Evolutionary conservation across 495 filamentous ascomycete genomes (phyloP), one percentile per base, ranked within the genome.

Genomic region (Margaritispora aquatica): DNA sequence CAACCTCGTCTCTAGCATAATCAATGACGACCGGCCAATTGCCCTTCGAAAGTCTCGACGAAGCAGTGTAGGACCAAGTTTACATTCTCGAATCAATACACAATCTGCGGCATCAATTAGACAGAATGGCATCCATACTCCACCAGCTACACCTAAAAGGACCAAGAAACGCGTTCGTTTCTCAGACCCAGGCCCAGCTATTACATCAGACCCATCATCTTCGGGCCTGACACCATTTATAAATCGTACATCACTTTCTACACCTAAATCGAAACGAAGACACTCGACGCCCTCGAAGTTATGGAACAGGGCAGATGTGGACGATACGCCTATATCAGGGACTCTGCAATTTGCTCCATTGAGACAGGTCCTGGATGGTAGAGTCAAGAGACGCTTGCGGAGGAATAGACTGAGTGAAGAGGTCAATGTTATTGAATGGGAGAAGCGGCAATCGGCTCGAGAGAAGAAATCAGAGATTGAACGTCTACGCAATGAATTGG

Each of bases 361-460:
- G 27, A 77, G 82, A n/a, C 83, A 88, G 24, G 79, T 87, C 3
- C 69, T 92, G 22, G 86, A 90, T 63, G 75, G 76, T 22, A 81
- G 89, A n/a, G 78, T 82, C n/a, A 84, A 85, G 67, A 82, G 89
- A 22, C 80, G 88, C 47, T 78, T 92, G 23, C 78, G 83, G 15
- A 82, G 88, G 21, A 84, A 85, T 60, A 84, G 88, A 26, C 70
- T 94, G 34, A 89, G 87, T 62, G 83, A 90, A 66, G 88, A 92
- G 68, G 80, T 89, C 60, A 91, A 88, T 69, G 71, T 69, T 20
- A 83, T 90, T 52, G 73, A 81, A 51, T 74, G 73, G 1, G 82
- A 87, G 57, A 82, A 82, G 66, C 76, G 75, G 41, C 70, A 73
- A 3, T 68, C 71, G 4, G 69, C 71, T 0, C 71, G 69, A 36